A percentile compares a stretch with the other conserved stretches of the same genome.
These are phyloP conservation scores for Kregervanrija delftensis DNA, from an alignment of 805 yeast genomes.

Conservation along the genomic window DNA sequence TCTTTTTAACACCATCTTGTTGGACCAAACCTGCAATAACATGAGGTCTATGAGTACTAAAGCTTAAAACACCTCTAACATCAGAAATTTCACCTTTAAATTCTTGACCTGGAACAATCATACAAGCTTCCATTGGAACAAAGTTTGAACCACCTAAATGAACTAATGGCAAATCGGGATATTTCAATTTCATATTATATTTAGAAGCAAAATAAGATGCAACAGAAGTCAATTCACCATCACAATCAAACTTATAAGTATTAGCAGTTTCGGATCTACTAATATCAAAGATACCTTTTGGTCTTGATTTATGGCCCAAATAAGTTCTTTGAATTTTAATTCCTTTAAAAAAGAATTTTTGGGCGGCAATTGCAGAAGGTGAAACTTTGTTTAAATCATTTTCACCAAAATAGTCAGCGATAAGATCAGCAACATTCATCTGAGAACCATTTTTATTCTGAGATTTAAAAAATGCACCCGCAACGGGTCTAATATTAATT, in stretches of 20 bases:
- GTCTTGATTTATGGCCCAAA: constrained; percentile 14
- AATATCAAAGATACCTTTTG: constrained; percentile 21
- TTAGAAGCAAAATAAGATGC: constrained; percentile 19
- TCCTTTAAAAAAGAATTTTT: constrained; percentile 18
- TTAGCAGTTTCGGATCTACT: constrained; percentile 15
- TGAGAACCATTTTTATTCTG: constrained; percentile 19
- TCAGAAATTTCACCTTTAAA: constrained; percentile 24
- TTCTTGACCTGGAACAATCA: constrained; percentile 23
- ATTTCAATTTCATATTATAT: constrained; percentile 19
- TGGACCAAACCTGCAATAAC: constrained; percentile 23
- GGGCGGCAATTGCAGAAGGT: constrained; percentile 4
- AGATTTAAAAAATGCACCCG: constrained; percentile 23
- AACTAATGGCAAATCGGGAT: constrained; percentile 23
- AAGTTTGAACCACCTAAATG: constrained; percentile 22
- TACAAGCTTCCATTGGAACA: constrained; percentile 24
- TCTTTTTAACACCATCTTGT: constrained; percentile 19
- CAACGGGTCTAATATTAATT: constrained; percentile 23
- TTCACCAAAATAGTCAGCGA: constrained; percentile 19
- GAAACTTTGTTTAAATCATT: constrained; percentile 10
- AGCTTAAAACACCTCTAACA: constrained; percentile 23
- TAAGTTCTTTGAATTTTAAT: constrained; percentile 18
- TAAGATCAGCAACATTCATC: constrained; percentile 20
- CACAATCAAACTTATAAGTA: constrained; percentile 17
- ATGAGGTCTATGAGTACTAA: constrained; percentile 24
- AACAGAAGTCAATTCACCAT: constrained; percentile 19